Conservation (phyloP, 345 rosid species). For the Clausena lansium region DNA sequence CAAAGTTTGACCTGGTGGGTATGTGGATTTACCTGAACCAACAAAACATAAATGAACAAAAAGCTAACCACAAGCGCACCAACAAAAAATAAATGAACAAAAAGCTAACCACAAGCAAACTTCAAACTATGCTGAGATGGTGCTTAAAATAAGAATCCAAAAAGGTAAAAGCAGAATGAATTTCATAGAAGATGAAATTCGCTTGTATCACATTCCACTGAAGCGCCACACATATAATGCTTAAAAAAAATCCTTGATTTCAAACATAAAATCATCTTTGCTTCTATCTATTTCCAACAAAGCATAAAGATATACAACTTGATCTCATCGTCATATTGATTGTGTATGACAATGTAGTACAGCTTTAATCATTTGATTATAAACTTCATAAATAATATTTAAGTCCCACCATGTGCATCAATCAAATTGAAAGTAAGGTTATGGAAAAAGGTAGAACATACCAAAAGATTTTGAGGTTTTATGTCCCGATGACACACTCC, state of each 20-base stretch:
- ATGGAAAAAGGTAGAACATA: constrained; percentile 24
- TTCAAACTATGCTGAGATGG: not conserved
- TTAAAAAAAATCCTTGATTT: not conserved
- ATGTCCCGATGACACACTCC: constrained; percentile 97
- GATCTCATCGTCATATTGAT: not conserved
- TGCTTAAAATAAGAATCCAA: not conserved
- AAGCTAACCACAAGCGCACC: not conserved
- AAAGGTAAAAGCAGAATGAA: not conserved
- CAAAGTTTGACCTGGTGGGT: constrained; percentile 97
- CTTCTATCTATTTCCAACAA: not conserved
- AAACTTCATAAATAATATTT: not conserved
- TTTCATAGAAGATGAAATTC: not conserved
- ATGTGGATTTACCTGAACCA: constrained; percentile 85
- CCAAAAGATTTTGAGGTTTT: constrained; percentile 98
- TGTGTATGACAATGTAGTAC: not conserved
- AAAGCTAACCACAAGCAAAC: not conserved
- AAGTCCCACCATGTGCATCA: not conserved
- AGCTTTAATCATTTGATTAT: not conserved
- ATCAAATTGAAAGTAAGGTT: not conserved
- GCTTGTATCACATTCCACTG: not conserved
- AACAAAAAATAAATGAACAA: not conserved
- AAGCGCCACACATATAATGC: not conserved
- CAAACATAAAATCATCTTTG: not conserved
- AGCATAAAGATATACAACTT: not conserved
- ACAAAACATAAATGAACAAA: not conserved